phyloP scores from a whole-genome alignment of 23 red algal genomes.

The Cyanidioschyzon merolae region DNA sequence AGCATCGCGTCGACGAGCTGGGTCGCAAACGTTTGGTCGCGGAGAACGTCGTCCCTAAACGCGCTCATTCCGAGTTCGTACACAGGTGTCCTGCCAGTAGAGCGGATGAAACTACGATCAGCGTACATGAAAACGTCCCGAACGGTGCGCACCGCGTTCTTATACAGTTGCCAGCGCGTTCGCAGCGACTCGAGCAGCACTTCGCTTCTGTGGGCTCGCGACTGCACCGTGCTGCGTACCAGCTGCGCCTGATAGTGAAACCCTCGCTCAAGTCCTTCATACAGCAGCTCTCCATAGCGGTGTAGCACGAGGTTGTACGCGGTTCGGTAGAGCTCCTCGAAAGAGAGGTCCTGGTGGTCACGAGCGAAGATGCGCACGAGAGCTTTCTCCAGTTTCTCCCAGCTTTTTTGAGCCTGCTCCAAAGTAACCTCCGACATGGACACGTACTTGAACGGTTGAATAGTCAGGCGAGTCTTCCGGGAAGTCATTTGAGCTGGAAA shows the following conservation, averaged over 20 bases:
- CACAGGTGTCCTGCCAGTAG: slow-evolving; percentile 38
- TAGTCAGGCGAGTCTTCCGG: slow-evolving; percentile 23
- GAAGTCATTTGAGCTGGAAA: too few relatives aligned
- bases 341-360: slow-evolving; percentile 66
- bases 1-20: slow-evolving; percentile 51
- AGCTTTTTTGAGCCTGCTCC: slow-evolving; percentile 54
- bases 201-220: slow-evolving; percentile 23
- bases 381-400: slow-evolving; percentile 59
- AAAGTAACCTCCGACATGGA: slow-evolving; percentile 33
- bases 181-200: slow-evolving; percentile 45
- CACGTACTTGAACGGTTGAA: slow-evolving; percentile 47
- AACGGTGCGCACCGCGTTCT: slow-evolving; percentile 40
- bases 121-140: slow-evolving; percentile 89
- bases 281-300: slow-evolving; percentile 67
- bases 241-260: slow-evolving; percentile 30
- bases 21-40: slow-evolving; percentile 28
- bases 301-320: slow-evolving; percentile 83
- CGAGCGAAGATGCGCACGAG: slow-evolving; percentile 60
- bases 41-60: slow-evolving; percentile 63
- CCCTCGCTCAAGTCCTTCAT: slow-evolving; percentile 46
- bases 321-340: slow-evolving; percentile 83
- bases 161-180: slow-evolving; percentile 69
- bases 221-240: slow-evolving; percentile 21
- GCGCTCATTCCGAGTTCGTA: slow-evolving; percentile 60
- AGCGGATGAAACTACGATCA: slow-evolving; percentile 61